Evolutionary conservation across 371 early-diverging fungal species (phyloP), one percentile per base, ranked within the genome.

Genomic region (Apophysomyces elegans): DNA sequence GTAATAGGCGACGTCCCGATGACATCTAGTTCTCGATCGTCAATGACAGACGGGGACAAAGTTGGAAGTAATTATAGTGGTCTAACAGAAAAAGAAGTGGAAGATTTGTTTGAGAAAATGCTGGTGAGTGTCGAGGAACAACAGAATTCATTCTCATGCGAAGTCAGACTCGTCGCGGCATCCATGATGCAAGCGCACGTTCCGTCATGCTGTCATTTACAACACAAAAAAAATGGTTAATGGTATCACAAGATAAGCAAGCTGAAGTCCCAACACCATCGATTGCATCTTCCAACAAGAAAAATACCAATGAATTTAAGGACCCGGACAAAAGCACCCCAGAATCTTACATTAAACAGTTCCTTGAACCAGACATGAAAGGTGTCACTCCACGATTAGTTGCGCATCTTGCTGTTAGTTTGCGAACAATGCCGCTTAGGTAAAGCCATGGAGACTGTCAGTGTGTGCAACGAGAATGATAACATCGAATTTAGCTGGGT

Each of bases 371-470:
- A 5, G 86, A 89, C 61, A 79, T 87, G 75, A 71, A 77, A 58
- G 85, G 79, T 62, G 85, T 87, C 39, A 85, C 87, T 9, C 77
- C 84, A 9, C 81, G 87, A 58, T 61, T 86, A 14, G 71, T 88
- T 8, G 85, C 86, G 16, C 87, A 86, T 56, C 73, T 91, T 6
- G 78, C 86, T 62, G 90, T 91, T 56, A 87, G 88, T 44, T 66
- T 91, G 14, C 81, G 88, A 57, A 92, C 94, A 26, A 89, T 90
- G 82, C 91, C 92, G 1, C 77, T 94, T 41, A 86, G 84, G 85
- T 91, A 87, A 68, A 75, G 78, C 36, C 46, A 11, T 43, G 13
- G 11, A n/a, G 32, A 12, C 21, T 46, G 5, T 41, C 45, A 45
- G 41, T 36, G 7, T 47, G 16, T 26, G 32, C 2, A 26, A 26